Conservation (phyloP, 306 rosid species). For the Nissolia schottii region DNA sequence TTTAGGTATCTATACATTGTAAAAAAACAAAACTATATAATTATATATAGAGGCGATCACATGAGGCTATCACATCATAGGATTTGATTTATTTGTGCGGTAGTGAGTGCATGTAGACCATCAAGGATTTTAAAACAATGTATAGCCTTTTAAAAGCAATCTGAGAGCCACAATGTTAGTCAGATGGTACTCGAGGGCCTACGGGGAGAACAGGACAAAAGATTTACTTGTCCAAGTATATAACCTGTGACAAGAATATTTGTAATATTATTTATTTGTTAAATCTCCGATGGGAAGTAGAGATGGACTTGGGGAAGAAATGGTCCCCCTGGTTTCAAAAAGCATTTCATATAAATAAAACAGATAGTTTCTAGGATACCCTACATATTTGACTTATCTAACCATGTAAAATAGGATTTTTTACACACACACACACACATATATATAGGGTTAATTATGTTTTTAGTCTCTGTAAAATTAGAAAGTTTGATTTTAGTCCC, state of each 20-base stretch:
- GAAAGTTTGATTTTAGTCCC: no score
- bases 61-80: neutral
- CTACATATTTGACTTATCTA: neutral
- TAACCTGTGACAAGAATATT: constrained; percentile 21
- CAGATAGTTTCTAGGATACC: constrained; percentile 6
- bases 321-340: constrained; percentile 20
- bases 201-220: constrained; percentile 6
- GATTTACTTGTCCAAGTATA: constrained; percentile 10
- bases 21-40: no score
- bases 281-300: neutral
- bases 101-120: constrained; percentile 1
- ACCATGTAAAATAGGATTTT: neutral
- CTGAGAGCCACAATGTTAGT: neutral
- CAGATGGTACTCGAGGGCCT: neutral
- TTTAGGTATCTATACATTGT: no score
- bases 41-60: no score
- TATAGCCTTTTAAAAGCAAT: constrained; percentile 20
- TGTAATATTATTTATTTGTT: constrained; percentile 7
- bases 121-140: constrained; percentile 8
- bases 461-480: no score
- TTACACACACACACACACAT: no score
- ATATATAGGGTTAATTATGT: no score
- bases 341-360: neutral
- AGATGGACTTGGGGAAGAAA: neutral
- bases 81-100: constrained; percentile 1